Base-by-base conservation (phyloP, 352 stramenopile species). In the Phytopythium litorale region DNA sequence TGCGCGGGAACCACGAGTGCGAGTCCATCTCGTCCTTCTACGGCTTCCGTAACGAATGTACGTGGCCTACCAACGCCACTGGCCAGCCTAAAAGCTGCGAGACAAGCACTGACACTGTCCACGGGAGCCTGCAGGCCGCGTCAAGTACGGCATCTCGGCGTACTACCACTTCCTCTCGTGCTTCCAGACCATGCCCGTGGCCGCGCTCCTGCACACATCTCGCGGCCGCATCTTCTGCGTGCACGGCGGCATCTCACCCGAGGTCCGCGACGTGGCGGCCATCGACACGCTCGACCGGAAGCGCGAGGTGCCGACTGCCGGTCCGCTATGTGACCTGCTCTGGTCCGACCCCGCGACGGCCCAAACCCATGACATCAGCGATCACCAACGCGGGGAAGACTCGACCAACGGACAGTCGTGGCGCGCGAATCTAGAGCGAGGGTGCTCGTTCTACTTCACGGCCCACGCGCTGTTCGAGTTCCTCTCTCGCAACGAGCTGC, bases 361-460 rank as follows among this genome's bases (percentile, higher is more conserved):
- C 6, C 32, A n/a, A 6, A n/a, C 19, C 23, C n/a, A 28, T 12
- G 42, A 43, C 13, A 43, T 4, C 25, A 13, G 42, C 1, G 42
- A 12, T 13, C 7, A 38, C 1, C 33, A 38, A 38, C 18, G 21
- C 21, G 42, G 42, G 19, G 4, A 19, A 11, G 19, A 48, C 6
- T 7, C 19, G 42, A 13, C 42, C 16, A 8, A 7, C 1, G 16
- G 19, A 25, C 18, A 50, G 23, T 48, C 46, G 7, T 77, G 70
- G 70, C 33, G 63, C 21, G 40, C 60, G 9, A 77, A 77, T 54
- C 51, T 67, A 58, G 76, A 85, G 23, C 78, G 87, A 46, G 87
- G 85, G 1, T 94, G 84, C 63, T 94, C 83, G 37, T 94, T 84
- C 63, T 91, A 90, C 60, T 98, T 98, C 75, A 96, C 92, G 32